Conservation (phyloP, 78 protist species). For the Mantamonas sphyraenae region DNA sequence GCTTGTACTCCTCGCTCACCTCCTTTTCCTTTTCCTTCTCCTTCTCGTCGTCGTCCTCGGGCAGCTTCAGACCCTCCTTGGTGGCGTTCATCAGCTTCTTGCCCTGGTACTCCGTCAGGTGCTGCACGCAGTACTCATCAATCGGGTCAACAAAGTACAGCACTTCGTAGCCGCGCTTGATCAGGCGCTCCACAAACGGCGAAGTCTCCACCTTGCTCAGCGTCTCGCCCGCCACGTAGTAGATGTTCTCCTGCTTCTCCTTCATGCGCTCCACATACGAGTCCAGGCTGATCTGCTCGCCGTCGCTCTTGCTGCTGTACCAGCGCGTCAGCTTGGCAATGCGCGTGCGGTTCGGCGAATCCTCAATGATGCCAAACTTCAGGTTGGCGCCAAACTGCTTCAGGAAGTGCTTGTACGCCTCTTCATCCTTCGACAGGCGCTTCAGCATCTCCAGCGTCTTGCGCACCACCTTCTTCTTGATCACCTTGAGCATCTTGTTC, state of each 20-base stretch:
- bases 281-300: slow-evolving; percentile 51
- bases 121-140: slow-evolving; percentile 90
- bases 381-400: slow-evolving; percentile 76
- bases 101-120: slow-evolving; percentile 67
- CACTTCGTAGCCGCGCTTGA: slow-evolving; percentile 86
- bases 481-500: slow-evolving; percentile 32
- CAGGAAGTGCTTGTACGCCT: slow-evolving; percentile 69
- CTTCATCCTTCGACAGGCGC: slow-evolving; percentile 26
- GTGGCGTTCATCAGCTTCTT: slow-evolving; percentile 69
- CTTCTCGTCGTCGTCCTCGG: slow-evolving; percentile 11
- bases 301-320: slow-evolving; percentile 35
- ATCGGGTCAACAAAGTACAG: slow-evolving; percentile 88
- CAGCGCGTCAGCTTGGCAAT: slow-evolving; percentile 90
- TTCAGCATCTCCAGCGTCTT: slow-evolving; percentile 84
- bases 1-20: slow-evolving; percentile 48
- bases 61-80: slow-evolving; percentile 53
- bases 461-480: slow-evolving; percentile 80
- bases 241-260: slow-evolving; percentile 84
- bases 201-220: slow-evolving; percentile 61
- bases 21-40: slow-evolving; percentile 46
- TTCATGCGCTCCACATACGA: slow-evolving; percentile 84
- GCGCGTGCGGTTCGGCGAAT: slow-evolving; percentile 61
- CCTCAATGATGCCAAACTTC: slow-evolving; percentile 96
- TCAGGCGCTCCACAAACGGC: slow-evolving; percentile 80
- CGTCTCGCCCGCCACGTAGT: slow-evolving; percentile 73